Conservation (phyloP, 768 basidiomycete genomes). For the Russula griseocarnosa region DNA sequence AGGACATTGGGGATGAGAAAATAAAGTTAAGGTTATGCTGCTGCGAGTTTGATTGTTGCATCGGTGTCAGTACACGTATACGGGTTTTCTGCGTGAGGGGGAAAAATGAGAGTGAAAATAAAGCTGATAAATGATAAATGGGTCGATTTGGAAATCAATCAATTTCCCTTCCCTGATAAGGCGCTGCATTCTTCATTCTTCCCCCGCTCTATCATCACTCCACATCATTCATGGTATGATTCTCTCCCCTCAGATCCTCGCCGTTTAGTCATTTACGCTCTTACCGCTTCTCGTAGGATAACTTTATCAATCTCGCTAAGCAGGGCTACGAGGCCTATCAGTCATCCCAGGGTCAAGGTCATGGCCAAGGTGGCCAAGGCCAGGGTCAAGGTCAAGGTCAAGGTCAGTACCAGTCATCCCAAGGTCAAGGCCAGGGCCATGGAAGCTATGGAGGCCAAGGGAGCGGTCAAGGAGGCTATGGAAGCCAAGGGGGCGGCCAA, state of each 20-base stretch:
- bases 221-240: slow-evolving; percentile 15
- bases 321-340: slow-evolving; percentile 55
- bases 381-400: no score
- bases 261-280: background rate
- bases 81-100: background rate
- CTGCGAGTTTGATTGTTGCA: background rate
- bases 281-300: slow-evolving; percentile 45
- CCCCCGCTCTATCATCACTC: background rate
- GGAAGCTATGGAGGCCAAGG: slow-evolving; percentile 22
- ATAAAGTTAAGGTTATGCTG: slow-evolving; percentile 18
- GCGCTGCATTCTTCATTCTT: no score
- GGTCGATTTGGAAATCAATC: background rate
- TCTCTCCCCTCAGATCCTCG: background rate
- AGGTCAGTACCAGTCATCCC: no score
- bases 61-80: background rate
- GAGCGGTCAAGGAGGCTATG: slow-evolving; percentile 28
- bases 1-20: slow-evolving; percentile 14
- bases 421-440: no score
- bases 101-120: background rate
- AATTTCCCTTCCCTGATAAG: background rate
- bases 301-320: slow-evolving; percentile 66
- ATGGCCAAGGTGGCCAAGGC: slow-evolving; percentile 15
- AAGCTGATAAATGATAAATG: no score
- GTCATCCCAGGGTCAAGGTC: slow-evolving; percentile 16
- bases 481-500: slow-evolving; percentile 32